Conservation (phyloP, 2,329 filamentous ascomycete species). For the Metarhizium album region DNA sequence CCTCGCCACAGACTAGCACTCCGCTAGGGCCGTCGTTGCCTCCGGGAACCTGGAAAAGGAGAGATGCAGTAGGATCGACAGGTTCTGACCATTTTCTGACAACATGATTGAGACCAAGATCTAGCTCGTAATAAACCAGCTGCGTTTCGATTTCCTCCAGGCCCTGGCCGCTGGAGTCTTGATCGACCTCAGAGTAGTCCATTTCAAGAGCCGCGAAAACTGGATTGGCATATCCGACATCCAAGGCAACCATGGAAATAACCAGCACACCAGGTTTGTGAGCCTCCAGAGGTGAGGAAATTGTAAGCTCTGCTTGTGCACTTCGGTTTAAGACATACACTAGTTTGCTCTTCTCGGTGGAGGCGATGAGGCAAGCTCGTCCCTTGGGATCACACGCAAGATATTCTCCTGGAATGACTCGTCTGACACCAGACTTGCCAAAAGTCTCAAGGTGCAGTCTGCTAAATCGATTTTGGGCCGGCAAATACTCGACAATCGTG, state of each 20-base stretch:
- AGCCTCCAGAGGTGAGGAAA: slow-evolving; percentile 92
- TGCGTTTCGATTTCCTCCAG: slow-evolving; percentile 76
- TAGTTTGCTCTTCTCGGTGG: slow-evolving; percentile 97
- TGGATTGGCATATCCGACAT: slow-evolving; percentile 95
- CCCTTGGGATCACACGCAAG: slow-evolving; percentile 93
- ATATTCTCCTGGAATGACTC: slow-evolving; percentile 92
- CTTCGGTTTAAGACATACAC: slow-evolving; percentile 97
- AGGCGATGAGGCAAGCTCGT: slow-evolving; percentile 86
- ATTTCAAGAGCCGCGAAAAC: slow-evolving; percentile 92
- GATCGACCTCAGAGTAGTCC: slow-evolving; percentile 83
- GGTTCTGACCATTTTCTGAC: slow-evolving; percentile 93
- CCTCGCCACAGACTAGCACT: slow-evolving; percentile 87
- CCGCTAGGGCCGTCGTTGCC: slow-evolving; percentile 89
- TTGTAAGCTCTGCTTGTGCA: slow-evolving; percentile 86
- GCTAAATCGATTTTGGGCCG: slow-evolving; percentile 75
- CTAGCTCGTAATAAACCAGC: slow-evolving; percentile 94
- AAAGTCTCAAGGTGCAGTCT: slow-evolving; percentile 94
- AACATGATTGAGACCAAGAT: slow-evolving; percentile 93
- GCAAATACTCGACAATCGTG: slow-evolving; percentile 84
- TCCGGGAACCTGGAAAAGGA: slow-evolving; percentile 91
- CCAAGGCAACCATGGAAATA: slow-evolving; percentile 75
- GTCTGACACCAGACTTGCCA: slow-evolving; percentile 88
- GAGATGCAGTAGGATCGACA: slow-evolving; percentile 78
- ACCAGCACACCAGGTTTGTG: slow-evolving; percentile 89
- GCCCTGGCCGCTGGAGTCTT: slow-evolving; percentile 78